Evolutionary conservation across 805 yeast species (phyloP), one percentile per base, ranked within the genome.

Genomic region (Saturnispora saitoi): DNA sequence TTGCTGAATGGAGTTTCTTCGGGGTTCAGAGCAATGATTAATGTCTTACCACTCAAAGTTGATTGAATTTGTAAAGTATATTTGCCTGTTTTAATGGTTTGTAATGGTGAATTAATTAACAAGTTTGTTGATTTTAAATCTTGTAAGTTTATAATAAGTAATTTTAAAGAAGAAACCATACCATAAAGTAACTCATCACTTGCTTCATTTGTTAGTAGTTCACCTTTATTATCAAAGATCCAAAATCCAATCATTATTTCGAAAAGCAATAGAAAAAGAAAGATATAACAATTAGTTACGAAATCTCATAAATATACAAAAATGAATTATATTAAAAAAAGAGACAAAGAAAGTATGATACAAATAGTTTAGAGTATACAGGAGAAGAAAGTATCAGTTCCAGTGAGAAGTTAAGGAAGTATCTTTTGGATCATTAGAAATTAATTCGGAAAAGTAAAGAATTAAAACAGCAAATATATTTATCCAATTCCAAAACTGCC

Each of bases 371-470:
- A 34, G 17, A 17, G 38, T 34, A 34, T 20, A 34, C 19, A 34
- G 24, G 17, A n/a, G 38, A 6, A n/a, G 38, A 9, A 34, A 4
- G 12, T 19, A 10, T 32, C 34, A 50, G 29, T 54, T 54, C 67
- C 68, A 64, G 49, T 62, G 66, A 49, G 61, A 64, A 14, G 67
- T 58, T 30, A 65, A 54, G 17, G 65, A 58, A 49, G 59, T 63
- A 49, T 65, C 69, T 45, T 61, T 66, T 6, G 65, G 65, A 41
- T 64, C 62, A 48, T 61, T 63, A 48, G 63, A 61, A 17, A 80
- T 65, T 51, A 91, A 70, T 67, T 91, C 99, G 42, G 85, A 71
- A 29, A 83, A 81, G 65, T 91, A 91, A 26, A 93, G 70, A n/a
- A 80, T 69, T 49, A 93, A 68, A 10, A 95, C 85, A 47, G 83